Percentiles rank a stretch among this genome's conserved stretches.
These are phyloP conservation scores for Coleophoma cylindrospora DNA, from an alignment of 2,329 filamentous ascomycete genomes.

Conservation along the genomic window DNA sequence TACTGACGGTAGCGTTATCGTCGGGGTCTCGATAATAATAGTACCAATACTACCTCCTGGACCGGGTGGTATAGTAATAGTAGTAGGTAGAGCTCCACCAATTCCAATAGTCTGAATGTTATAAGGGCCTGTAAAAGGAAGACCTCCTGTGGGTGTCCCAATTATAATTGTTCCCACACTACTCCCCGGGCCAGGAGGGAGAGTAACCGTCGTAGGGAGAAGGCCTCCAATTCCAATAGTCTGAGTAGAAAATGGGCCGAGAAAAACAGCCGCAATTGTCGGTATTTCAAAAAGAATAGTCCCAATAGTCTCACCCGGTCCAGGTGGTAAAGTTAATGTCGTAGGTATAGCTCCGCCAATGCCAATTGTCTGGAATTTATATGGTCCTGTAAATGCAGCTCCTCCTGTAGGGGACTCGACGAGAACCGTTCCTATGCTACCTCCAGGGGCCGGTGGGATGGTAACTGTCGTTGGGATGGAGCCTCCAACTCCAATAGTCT, in stretches of 20 bases:
- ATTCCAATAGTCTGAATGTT: background rate
- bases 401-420: background rate
- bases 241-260: background rate
- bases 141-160: background rate
- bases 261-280: background rate
- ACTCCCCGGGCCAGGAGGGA: no score
- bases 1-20: no score
- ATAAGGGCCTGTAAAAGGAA: background rate
- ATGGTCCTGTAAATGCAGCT: background rate
- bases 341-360: background rate
- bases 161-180: background rate
- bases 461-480: background rate
- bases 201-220: no score
- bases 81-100: no score
- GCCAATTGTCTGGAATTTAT: background rate
- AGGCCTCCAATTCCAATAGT: no score
- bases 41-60: no score
- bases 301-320: background rate
- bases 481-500: background rate
- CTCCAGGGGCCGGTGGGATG: background rate
- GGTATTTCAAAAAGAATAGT: background rate
- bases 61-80: no score
- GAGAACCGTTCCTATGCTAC: background rate
- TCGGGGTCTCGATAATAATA: no score
- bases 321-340: background rate